Base-by-base conservation (phyloP, 352 stramenopile genomes). In the Globisporangium takayamanum region DNA sequence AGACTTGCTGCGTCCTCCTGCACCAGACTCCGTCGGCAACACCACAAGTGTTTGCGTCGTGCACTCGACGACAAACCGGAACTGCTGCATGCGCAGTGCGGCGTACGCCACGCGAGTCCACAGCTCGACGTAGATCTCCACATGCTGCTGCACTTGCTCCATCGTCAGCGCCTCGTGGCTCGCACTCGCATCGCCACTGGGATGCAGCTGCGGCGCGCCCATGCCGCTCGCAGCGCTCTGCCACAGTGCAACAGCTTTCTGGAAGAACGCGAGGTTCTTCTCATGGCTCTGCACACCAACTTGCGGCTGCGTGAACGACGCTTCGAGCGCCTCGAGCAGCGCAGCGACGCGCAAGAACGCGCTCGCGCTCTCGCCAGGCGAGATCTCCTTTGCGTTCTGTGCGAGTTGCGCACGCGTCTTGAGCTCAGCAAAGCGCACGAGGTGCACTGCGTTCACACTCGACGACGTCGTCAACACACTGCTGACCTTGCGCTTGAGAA, bases 351-450 rank as follows among this genome's bases (percentile, higher is more conserved):
- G 85, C 6, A 93, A 55, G 48, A 57, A 64, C 22, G 59, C 28
- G 1, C 57, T 60, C 20, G 53, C 66, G 12, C 30, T 64, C 33
- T 90, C 80, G 2, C 74, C 74, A 25, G 70, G 71, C 0, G 59
- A 49, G 18, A 88, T 66, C 11, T 93, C 80, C 51, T 91, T 92
- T 1, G 65, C 64, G n/a, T 86, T 89, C 61, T 88, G 80, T 42
- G 78, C 67, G 20, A 93, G 53, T 56, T 91, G 80, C 8, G 76
- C 59, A 20, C 73, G 66, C 1, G 81, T 73, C 58, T 91, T 89
- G 10, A 91, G 33, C 51, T 89, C 81, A 3, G 75, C 78, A 20
- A 92, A 88, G 25, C 66, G 59, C 61, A 90, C 88, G 11, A 90
- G 58, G 25, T 88, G 67, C 52, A 61, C 54, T 52, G 42, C 59